phyloP scores from a whole-genome alignment of 805 yeast species.

The Komagataella phaffii region DNA sequence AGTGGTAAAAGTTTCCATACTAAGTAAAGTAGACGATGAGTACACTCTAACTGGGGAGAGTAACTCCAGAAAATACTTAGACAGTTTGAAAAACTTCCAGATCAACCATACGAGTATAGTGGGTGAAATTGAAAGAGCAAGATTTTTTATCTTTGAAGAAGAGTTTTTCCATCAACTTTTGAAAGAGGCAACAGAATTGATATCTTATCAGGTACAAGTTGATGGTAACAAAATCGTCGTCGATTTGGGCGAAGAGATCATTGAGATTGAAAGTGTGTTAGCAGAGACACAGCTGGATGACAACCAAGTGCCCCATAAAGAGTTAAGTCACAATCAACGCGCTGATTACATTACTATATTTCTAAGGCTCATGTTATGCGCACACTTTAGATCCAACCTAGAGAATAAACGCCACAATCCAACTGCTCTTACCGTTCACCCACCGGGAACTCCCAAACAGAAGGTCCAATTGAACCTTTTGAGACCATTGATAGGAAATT shows the following conservation, averaged over 20 bases:
- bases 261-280: slow-evolving; percentile 59
- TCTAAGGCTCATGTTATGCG: slow-evolving; percentile 47
- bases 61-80: slow-evolving; percentile 7
- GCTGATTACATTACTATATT: slow-evolving; percentile 43
- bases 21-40: slow-evolving; percentile 40
- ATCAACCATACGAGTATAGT: slow-evolving; percentile 23
- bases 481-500: slow-evolving; percentile 45
- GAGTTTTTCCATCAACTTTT: slow-evolving; percentile 71
- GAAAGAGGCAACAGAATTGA: slow-evolving; percentile 59
- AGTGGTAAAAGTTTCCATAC: slow-evolving; percentile 40
- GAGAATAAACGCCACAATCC: slow-evolving; percentile 31
- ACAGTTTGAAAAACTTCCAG: background rate
- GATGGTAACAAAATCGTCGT: slow-evolving; percentile 52
- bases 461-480: slow-evolving; percentile 27
- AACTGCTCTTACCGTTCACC: slow-evolving; percentile 4
- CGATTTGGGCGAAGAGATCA: slow-evolving; percentile 48
- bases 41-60: slow-evolving; percentile 41
- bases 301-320: slow-evolving; percentile 19
- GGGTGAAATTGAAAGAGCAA: slow-evolving; percentile 49
- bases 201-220: slow-evolving; percentile 55
- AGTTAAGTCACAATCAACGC: slow-evolving; percentile 17
- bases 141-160: slow-evolving; percentile 74
- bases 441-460: background rate
- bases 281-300: slow-evolving; percentile 18
- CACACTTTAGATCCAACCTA: slow-evolving; percentile 36